A percentile compares a stretch with the other conserved stretches of the same genome.
Evolutionary conservation across 306 rosid species (phyloP).

Genomic region (Hylodesmum podocarpum): DNA sequence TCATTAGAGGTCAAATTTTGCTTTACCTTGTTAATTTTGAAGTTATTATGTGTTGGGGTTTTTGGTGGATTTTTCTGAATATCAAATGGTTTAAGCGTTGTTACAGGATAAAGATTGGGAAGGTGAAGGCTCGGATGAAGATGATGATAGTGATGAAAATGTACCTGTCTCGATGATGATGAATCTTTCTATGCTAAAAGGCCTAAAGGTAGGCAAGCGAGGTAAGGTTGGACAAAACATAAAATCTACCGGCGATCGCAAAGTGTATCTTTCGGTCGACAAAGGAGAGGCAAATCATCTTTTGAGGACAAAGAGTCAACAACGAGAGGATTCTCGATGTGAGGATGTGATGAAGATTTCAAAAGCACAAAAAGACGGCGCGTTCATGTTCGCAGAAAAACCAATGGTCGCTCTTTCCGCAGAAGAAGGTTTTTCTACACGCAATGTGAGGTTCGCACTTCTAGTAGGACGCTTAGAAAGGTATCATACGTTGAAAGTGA

Average conservation of each 20-base stretch:
- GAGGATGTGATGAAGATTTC: too few species aligned
- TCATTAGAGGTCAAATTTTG: too few species aligned
- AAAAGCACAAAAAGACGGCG: conserved; percentile 53
- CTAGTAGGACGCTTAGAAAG: too few species aligned
- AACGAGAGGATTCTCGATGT: too few species aligned
- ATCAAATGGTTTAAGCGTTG: conserved; percentile 31
- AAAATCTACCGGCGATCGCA: conserved; percentile 60
- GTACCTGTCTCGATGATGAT: too few species aligned
- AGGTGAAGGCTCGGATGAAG: too few species aligned
- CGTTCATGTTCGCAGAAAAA: conserved; percentile 59
- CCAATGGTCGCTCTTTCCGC: conserved; percentile 50
- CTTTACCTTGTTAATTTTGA: conserved; percentile 19
- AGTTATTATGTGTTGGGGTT: not conserved
- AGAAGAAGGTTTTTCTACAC: conserved; percentile 42
- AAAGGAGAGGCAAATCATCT: too few species aligned
- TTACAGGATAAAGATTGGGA: too few species aligned
- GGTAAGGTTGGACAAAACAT: conserved; percentile 53
- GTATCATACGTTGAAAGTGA: too few species aligned
- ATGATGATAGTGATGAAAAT: too few species aligned
- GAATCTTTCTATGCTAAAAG: too few species aligned
- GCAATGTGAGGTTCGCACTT: conserved; percentile 62
- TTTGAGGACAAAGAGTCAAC: too few species aligned
- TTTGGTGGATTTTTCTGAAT: conserved; percentile 25
- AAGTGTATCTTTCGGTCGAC: conserved; percentile 54
- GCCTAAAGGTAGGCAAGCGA: conserved; percentile 54